Base-by-base conservation (phyloP, 2,329 filamentous ascomycete species). In the Penicillium sp. region DNA sequence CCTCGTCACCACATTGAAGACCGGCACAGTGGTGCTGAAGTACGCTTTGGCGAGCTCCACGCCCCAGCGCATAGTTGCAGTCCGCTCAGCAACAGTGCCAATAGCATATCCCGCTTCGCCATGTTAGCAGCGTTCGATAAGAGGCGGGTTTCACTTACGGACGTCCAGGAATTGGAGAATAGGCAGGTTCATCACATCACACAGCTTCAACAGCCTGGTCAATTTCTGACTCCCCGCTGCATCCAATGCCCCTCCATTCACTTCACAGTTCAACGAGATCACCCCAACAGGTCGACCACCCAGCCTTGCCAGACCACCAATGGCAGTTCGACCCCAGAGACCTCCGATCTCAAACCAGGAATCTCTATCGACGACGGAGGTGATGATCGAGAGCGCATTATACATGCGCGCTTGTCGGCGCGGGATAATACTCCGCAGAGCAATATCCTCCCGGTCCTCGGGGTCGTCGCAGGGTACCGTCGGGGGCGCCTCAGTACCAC, bases 301-400 rank as follows among this genome's bases (percentile, higher is more conserved):
- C 1, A 88, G 70, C 5, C 85, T 74, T 1, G 84, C 85, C 0
- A 88, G 77, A 0, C 85, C 85, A 7, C 82, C 78, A 34, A 88
- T 86, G 1, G 82, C 79, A 0, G 84, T 86, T 1, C 78, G 80
- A 4, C 85, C 85, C 85, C 85, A 88, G 1, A 86, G 75, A 0
- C 78, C 67, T 4, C 85, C 85, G 44, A 88, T 87, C 58, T 87
- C 85, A 67, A 88, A 88, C 77, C 83, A 87, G 0, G 79, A 82
- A 21, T 65, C 76, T 2, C 62, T 57, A 59, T 87, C 85, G 1
- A 86, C 79, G 0, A 87, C 79, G 2, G 77, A 79, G 0, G 70
- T 75, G 55, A 88, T 85, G 55, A 87, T 82, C 1, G 76, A 79
- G 6, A 81, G 75, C 0, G 83, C 77, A 57, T 86, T 80, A 62